A percentile compares a stretch with the other conserved stretches of the same genome.
phyloP scores from a whole-genome alignment of 1,284 basidiomycete genomes.

The Cryptococcus sp. region DNA sequence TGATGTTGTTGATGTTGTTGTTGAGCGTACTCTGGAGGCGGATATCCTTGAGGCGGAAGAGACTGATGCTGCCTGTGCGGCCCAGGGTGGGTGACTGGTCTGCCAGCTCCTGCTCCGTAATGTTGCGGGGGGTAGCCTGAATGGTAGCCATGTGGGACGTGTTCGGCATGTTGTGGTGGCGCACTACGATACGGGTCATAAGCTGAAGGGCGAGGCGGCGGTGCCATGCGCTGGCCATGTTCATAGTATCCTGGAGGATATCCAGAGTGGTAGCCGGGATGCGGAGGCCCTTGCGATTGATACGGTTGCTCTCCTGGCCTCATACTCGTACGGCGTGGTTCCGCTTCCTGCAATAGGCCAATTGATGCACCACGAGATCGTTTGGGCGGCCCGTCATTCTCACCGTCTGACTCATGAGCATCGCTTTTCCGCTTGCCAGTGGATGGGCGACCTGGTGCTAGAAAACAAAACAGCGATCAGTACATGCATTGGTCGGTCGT shows the following conservation, averaged over 20 bases:
- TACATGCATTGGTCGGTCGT: not conserved
- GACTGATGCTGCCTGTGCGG: slow-evolving; percentile 14
- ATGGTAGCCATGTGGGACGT: not conserved
- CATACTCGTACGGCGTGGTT: not conserved
- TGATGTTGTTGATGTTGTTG: not conserved
- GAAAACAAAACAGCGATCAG: not conserved
- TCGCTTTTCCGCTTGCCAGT: slow-evolving; percentile 24
- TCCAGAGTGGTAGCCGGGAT: not conserved
- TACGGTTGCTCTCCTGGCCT: slow-evolving; percentile 17
- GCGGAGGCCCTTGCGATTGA: slow-evolving; percentile 12
- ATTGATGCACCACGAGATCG: slow-evolving; percentile 12
- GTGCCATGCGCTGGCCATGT: slow-evolving; percentile 15
- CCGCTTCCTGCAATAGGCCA: slow-evolving; percentile 1
- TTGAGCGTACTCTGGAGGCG: slow-evolving; percentile 5
- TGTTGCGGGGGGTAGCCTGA: slow-evolving; percentile 9
- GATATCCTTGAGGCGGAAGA: slow-evolving; percentile 16
- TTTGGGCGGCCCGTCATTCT: slow-evolving; percentile 13
- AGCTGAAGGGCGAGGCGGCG: slow-evolving; percentile 29
- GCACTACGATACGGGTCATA: slow-evolving; percentile 17
- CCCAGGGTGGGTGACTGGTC: slow-evolving; percentile 12
- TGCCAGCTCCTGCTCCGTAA: slow-evolving; percentile 9
- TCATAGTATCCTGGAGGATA: slow-evolving; percentile 5
- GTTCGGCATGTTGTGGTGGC: slow-evolving; percentile 4
- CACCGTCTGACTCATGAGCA: slow-evolving; percentile 26
- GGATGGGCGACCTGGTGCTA: slow-evolving; percentile 5